Percentiles rank a stretch among this genome's conserved stretches.
phyloP scores from a whole-genome alignment of 257 asterid genomes.

The Solanum pimpinellifolium region DNA sequence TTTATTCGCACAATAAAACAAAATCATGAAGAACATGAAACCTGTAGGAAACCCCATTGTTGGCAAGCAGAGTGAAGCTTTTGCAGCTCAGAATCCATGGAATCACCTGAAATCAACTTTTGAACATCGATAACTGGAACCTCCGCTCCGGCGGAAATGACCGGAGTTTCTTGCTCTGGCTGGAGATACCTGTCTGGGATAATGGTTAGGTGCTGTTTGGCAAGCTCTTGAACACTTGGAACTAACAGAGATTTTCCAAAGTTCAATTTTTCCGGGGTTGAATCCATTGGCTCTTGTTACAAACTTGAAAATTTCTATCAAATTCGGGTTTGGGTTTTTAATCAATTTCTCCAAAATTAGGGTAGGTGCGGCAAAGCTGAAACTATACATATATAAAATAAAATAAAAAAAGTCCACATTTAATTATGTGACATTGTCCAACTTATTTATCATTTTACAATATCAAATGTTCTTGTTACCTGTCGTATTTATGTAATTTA shows the following conservation, averaged over 20 bases:
- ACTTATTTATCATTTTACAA: not conserved
- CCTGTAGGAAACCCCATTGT: slow-evolving; percentile 69
- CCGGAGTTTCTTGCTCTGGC: slow-evolving; percentile 8
- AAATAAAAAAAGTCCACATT: not conserved
- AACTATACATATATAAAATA: too few relatives aligned
- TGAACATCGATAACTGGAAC: slow-evolving; percentile 30
- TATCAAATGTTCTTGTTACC: not conserved
- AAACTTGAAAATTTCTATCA: too few relatives aligned
- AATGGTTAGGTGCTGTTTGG: slow-evolving; percentile 8
- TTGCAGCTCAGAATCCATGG: slow-evolving; percentile 13
- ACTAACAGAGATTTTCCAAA: slow-evolving; percentile 33
- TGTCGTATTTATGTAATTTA: not conserved
- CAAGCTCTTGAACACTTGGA: slow-evolving; percentile 49
- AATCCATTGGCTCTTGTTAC: not conserved
- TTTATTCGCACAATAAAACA: not conserved
- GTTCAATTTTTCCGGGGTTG: slow-evolving; percentile 2
- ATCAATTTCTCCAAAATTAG: not conserved
- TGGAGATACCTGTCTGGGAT: slow-evolving; percentile 31
- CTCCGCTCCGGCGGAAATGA: not conserved
- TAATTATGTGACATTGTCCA: not conserved
- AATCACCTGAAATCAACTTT: slow-evolving; percentile 10
- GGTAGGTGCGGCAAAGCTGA: too few relatives aligned
- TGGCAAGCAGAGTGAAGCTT: slow-evolving; percentile 47
- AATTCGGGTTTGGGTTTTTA: not conserved
- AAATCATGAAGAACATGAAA: not conserved